Evolutionary conservation across 306 rosid species (phyloP).

Genomic region (Casuarina cunninghamiana): DNA sequence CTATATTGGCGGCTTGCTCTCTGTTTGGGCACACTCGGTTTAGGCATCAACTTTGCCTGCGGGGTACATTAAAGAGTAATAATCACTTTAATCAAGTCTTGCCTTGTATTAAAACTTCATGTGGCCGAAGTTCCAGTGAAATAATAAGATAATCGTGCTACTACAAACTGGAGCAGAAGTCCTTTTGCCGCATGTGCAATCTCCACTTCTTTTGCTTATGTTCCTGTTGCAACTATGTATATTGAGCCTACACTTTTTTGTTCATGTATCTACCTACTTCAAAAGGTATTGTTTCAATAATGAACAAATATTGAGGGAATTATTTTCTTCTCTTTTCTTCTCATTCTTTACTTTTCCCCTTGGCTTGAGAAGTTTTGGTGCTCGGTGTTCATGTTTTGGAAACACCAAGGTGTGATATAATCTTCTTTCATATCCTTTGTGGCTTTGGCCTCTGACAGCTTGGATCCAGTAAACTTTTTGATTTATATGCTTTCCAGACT

Average conservation of each 20-base stretch:
- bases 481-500: conserved; percentile 5
- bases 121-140: neutral
- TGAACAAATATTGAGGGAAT: neutral
- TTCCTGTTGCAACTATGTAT: neutral
- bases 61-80: neutral
- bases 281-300: neutral
- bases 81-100: neutral
- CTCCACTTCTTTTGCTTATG: neutral
- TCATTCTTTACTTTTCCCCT: neutral
- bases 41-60: neutral
- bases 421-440: neutral
- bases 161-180: neutral
- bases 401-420: neutral
- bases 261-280: neutral
- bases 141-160: neutral
- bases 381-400: neutral
- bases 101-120: neutral
- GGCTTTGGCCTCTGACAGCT: neutral
- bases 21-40: neutral
- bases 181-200: neutral
- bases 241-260: neutral
- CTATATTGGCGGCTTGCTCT: neutral
- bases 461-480: neutral
- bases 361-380: neutral
- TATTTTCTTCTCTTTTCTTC: neutral